Conservation (phyloP, 2,329 filamentous ascomycete species). For the Fusarium sp. region DNA sequence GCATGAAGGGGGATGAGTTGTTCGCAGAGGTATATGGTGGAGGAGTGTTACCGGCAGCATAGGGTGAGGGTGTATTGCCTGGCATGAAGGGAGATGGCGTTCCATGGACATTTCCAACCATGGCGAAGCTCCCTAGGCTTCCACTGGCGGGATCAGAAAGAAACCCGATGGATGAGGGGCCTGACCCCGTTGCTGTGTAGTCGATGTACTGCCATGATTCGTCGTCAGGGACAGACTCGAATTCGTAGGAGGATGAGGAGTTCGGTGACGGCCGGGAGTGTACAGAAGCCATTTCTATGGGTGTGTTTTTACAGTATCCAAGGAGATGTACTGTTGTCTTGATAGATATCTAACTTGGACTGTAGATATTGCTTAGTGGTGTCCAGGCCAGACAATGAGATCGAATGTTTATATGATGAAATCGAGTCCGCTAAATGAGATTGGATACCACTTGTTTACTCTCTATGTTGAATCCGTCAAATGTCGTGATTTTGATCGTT, state of each 20-base stretch:
- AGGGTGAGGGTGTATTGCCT: conserved; percentile 16
- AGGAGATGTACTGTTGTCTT: neutral
- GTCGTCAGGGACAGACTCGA: conserved; percentile 53
- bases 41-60: conserved; percentile 36
- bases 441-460: neutral
- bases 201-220: conserved; percentile 58
- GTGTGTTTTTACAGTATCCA: neutral
- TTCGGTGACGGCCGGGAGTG: conserved; percentile 53
- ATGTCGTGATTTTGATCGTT: conserved; percentile 8
- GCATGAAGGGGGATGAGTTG: conserved; percentile 28
- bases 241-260: conserved; percentile 50
- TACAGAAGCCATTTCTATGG: conserved; percentile 50
- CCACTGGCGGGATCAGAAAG: conserved; percentile 61
- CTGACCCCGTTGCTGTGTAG: conserved; percentile 47
- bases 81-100: conserved; percentile 26
- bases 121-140: conserved; percentile 61
- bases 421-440: neutral
- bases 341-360: neutral
- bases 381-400: neutral
- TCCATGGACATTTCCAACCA: conserved; percentile 52
- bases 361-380: neutral
- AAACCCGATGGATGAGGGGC: conserved; percentile 54
- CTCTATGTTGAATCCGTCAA: neutral
- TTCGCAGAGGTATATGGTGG: conserved; percentile 12
- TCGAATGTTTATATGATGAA: neutral